These are phyloP conservation scores for Fusarium sp. DNA, from an alignment of 2,329 filamentous ascomycete species.

Conservation along the genomic window DNA sequence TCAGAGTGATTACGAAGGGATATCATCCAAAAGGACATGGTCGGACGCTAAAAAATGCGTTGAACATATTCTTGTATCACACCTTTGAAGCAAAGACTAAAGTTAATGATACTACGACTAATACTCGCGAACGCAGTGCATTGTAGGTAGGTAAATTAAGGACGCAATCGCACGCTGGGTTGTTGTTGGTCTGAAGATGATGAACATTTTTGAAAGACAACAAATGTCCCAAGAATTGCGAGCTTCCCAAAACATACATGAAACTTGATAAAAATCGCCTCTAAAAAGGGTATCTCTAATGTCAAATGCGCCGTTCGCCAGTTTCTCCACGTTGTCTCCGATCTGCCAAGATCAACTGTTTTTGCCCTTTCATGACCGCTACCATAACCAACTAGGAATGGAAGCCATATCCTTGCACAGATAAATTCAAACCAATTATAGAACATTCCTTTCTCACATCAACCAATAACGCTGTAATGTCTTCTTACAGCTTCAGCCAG, in stretches of 20 bases:
- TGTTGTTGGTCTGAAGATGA: neutral
- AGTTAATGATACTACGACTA: neutral
- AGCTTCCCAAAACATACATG: neutral
- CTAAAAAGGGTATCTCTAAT: constrained; percentile 7
- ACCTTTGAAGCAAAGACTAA: neutral
- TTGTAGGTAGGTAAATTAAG: no score
- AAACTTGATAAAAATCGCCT: neutral
- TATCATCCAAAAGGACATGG: neutral
- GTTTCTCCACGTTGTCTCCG: neutral
- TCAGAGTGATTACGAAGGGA: neutral
- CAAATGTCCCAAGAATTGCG: neutral
- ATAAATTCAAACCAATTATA: neutral
- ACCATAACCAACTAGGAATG: no score
- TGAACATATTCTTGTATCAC: neutral
- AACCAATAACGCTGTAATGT: constrained; percentile 25
- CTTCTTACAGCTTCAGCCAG: constrained; percentile 35
- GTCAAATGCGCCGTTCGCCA: constrained; percentile 1
- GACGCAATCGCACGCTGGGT: no score
- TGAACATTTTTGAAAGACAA: neutral
- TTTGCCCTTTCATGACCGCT: neutral
- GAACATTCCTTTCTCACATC: neutral
- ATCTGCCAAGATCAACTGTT: neutral
- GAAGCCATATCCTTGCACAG: neutral
- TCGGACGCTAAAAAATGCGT: neutral
- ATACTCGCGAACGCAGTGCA: no score